Evolutionary conservation across 768 basidiomycete genomes (phyloP).

Genomic region (Postia placenta): DNA sequence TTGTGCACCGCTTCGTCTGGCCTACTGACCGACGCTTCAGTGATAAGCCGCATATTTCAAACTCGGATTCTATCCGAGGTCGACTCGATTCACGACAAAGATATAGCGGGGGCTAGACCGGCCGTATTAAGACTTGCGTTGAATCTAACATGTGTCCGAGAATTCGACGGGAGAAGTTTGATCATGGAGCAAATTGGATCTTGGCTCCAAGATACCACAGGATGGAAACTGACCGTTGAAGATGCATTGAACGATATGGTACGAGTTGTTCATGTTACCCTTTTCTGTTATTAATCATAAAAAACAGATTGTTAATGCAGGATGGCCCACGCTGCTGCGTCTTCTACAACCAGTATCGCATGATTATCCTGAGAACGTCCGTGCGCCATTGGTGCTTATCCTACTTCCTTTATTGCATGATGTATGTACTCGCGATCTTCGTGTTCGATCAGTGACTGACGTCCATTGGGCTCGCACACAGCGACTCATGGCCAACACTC

Average conservation of each 20-base stretch:
- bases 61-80: slow-evolving; percentile 46
- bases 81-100: slow-evolving; percentile 29
- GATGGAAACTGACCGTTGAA: slow-evolving; percentile 40
- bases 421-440: slow-evolving; percentile 35
- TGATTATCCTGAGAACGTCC: slow-evolving; percentile 41
- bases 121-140: slow-evolving; percentile 38
- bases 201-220: slow-evolving; percentile 36
- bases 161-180: slow-evolving; percentile 9
- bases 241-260: slow-evolving; percentile 36
- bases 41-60: slow-evolving; percentile 33
- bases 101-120: slow-evolving; percentile 29
- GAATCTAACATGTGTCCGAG: slow-evolving; percentile 27
- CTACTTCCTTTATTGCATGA: slow-evolving; percentile 45
- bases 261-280: slow-evolving; percentile 12
- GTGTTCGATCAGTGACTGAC: too few species aligned
- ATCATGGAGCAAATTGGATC: slow-evolving; percentile 15
- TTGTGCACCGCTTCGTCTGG: slow-evolving; percentile 19
- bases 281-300: slow-evolving; percentile 1
- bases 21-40: slow-evolving; percentile 20
- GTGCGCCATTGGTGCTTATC: slow-evolving; percentile 32
- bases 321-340: slow-evolving; percentile 38
- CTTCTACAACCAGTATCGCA: slow-evolving; percentile 38
- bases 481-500: slow-evolving; percentile 52
- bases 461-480: slow-evolving; percentile 24
- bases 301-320: slow-evolving; percentile 30